Percentiles rank a stretch among this genome's conserved stretches.
These are phyloP conservation scores for Fibroporia radiculosa DNA, from an alignment of 768 basidiomycete genomes.

Conservation along the genomic window DNA sequence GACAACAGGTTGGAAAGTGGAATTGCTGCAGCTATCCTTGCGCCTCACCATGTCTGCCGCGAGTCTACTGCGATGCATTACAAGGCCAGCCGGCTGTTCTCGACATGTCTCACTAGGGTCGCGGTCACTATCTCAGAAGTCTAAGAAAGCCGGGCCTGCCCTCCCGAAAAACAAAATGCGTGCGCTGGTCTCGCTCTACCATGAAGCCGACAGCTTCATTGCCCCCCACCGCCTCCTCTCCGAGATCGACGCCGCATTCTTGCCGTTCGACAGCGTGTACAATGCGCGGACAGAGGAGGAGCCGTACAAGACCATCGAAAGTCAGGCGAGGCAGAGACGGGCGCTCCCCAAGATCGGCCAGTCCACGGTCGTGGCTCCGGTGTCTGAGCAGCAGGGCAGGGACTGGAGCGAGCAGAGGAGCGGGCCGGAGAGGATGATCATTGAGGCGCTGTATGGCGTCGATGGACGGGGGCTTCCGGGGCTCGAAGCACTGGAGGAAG, in stretches of 20 bases:
- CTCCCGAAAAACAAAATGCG: slow-evolving; percentile 55
- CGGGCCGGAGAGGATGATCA: slow-evolving; percentile 35
- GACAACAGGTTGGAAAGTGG: too few relatives aligned
- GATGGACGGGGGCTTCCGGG: slow-evolving; percentile 31
- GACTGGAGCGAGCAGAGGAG: slow-evolving; percentile 16
- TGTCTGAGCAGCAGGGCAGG: slow-evolving; percentile 22
- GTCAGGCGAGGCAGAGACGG: slow-evolving; percentile 10
- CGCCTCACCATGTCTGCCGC: too few relatives aligned
- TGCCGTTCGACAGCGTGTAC: slow-evolving; percentile 7
- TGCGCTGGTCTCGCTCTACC: slow-evolving; percentile 71
- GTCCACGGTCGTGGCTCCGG: slow-evolving; percentile 5
- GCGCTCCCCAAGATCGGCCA: slow-evolving; percentile 13
- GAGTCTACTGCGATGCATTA: too few relatives aligned
- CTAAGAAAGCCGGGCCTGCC: slow-evolving; percentile 14
- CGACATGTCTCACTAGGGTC: too few relatives aligned
- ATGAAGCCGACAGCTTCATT: slow-evolving; percentile 65
- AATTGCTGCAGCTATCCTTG: too few relatives aligned
- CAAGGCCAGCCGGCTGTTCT: too few relatives aligned
- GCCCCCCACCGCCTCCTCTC: slow-evolving; percentile 60
- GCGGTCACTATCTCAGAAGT: too few relatives aligned
- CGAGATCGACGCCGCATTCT: slow-evolving; percentile 60
- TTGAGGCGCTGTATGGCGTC: slow-evolving; percentile 48
- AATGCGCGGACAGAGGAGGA: slow-evolving; percentile 5
- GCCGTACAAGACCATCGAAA: slow-evolving; percentile 11
- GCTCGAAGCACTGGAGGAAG: slow-evolving; percentile 39